phyloP scores from a whole-genome alignment of 2,329 filamentous ascomycete genomes.

The Penicillium carneum region DNA sequence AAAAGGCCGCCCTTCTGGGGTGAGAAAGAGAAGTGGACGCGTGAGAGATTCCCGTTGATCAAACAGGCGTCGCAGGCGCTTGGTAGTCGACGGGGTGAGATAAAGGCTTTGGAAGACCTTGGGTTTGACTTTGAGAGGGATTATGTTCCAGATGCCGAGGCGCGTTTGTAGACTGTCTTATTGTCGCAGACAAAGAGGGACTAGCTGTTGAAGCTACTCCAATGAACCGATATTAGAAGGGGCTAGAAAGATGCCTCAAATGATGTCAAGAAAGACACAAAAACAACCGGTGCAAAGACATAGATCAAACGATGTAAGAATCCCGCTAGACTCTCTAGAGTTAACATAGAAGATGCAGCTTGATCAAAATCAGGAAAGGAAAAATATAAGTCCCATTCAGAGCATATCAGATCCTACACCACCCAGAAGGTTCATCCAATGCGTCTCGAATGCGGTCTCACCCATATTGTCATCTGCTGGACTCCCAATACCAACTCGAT shows the following conservation, averaged over 20 bases:
- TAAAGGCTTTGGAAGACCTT: conserved; percentile 49
- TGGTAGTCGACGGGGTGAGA: conserved; percentile 46
- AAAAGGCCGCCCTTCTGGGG: conserved; percentile 54
- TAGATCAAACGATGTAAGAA: no score
- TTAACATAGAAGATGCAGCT: no score
- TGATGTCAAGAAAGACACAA: no score
- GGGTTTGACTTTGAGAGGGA: conserved; percentile 51
- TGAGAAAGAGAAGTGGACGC: conserved; percentile 43
- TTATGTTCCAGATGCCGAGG: not conserved
- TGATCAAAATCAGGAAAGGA: not conserved
- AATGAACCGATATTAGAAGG: no score
- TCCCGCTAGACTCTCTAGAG: no score
- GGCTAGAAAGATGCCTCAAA: no score
- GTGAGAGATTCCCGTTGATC: conserved; percentile 52
- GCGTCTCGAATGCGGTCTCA: not conserved
- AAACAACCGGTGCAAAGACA: no score
- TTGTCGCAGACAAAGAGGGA: no score
- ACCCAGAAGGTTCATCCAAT: not conserved
- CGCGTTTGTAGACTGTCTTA: not conserved
- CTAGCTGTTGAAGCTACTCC: not conserved
- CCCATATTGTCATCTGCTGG: not conserved
- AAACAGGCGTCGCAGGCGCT: conserved; percentile 51
- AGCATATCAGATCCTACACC: not conserved
- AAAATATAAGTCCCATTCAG: not conserved
- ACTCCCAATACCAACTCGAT: not conserved